Evolutionary conservation across 106 monocot genomes (phyloP), one percentile per base, ranked within the genome.

Genomic region (Acanthochlamys bracteata): DNA sequence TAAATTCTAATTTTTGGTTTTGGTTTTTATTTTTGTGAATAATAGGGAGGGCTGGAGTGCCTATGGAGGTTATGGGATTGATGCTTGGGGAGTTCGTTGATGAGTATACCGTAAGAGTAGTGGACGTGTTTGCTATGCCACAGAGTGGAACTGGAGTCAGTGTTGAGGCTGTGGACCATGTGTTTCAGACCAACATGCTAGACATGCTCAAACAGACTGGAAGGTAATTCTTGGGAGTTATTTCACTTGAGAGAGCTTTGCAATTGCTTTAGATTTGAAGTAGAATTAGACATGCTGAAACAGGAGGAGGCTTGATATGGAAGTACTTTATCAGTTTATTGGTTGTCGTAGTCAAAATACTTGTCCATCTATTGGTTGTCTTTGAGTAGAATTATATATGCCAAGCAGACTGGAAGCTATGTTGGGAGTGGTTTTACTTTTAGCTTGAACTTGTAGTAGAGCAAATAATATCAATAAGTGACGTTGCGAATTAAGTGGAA

Each of bases 101-200:
- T 41, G 94, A 95, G 66, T 95, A 95, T 60, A 95, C 94, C 14
- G 94, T 95, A 14, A 71, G 94, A 4, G 90, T 95, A 10, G 90
- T 95, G 14, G 94, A 95, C 24, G 94, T 95, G 16, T 95, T 95
- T 22, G 90, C 94, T 0, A 95, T 95, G 94, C 94, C 90, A 43
- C 90, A 90, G 79, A 95, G 94, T 62, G 94, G 94, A 7, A 95
- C 90, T 0, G 94, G 94, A 11, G 94, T 95, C 39, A 90, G 86
- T 59, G 86, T 95, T 14, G 94, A 90, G 79, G 94, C 90, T 0
- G 94, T 95, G 19, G 94, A 95, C 61, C 94, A 95, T 53, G 92
- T 84, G 11, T 92, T 92, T 72, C 92, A 92, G 81, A 92, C 87
- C 20, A 92, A 92, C 72, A 92, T 92, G 86, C 86, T 92, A 21